Evolutionary conservation across 176 grass and related monocot species (phyloP).

Genomic region (Tuctoria greenei): DNA sequence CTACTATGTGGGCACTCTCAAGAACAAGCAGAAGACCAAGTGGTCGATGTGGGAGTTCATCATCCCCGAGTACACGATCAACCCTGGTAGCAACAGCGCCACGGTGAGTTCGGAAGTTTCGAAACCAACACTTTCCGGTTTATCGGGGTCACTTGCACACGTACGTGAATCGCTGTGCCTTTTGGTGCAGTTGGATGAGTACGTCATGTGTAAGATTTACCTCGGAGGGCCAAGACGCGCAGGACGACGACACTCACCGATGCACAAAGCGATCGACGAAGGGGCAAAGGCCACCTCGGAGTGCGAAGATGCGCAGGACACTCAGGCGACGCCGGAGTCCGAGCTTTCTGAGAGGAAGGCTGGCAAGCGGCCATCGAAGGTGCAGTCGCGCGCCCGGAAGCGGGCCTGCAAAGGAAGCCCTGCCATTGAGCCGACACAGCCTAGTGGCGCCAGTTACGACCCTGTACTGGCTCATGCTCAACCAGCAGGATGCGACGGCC

Average conservation of each 20-base stretch:
- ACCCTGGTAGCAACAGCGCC: neutral
- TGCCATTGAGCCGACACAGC: neutral
- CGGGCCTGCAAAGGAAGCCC: neutral
- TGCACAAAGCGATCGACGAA: neutral
- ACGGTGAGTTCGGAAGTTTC: neutral
- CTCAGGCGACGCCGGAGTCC: no score
- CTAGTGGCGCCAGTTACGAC: neutral
- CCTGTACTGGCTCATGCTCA: neutral
- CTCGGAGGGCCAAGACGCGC: no score
- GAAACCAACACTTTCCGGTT: neutral
- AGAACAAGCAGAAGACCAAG: slow-evolving; percentile 9
- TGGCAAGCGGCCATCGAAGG: neutral
- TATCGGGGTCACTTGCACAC: neutral
- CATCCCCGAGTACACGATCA: slow-evolving; percentile 28
- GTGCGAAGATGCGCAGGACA: neutral
- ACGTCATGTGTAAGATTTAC: slow-evolving; percentile 43
- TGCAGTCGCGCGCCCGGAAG: neutral
- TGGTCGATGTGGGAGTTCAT: slow-evolving; percentile 44
- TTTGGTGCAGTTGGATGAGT: slow-evolving; percentile 34
- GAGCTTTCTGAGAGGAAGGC: no score
- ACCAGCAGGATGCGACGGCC: neutral
- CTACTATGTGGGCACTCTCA: slow-evolving; percentile 25
- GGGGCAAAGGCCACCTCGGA: slow-evolving; percentile 2
- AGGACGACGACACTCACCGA: no score
- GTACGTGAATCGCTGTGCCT: neutral